Base-by-base conservation (phyloP, 768 basidiomycete species). In the Tricholoma terreum region DNA sequence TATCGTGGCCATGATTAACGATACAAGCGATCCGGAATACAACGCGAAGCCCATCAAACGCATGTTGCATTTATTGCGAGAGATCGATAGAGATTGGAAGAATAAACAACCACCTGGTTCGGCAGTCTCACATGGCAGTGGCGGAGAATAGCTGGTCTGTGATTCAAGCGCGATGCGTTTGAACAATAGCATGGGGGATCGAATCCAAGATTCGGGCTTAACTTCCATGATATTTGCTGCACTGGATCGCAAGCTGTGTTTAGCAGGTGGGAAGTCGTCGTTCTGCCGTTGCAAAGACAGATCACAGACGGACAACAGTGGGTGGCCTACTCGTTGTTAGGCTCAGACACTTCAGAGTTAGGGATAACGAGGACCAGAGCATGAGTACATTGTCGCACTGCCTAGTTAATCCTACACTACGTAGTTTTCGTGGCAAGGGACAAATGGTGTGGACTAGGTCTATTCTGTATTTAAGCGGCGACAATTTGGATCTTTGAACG, bases 1-100 rank as follows among this genome's bases (percentile, higher is more conserved):
- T 21, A 80, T 87, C 21, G 61, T 79, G 14, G 75, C 73, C 40
- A 76, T 85, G 75, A 66, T 85, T 36, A 69, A 81, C 33, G 83
- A 85, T 59, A 69, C 70, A 6, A 71, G 70, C 9, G 61, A 60
- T 33, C 78, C 80, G 2, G 72, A 67, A 35, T 72, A 76, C 55
- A 73, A 71, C 30, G 69, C 75, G n/a, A 81, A 85, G 56, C 71
- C 79, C 10, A 73, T 77, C 58, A 78, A 80, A 56, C 73, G 63
- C 53, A 75, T 86, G 45, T 64, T 85, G 59, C 74, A 71, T 54
- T 63, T 81, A 22, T 70, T 90, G 56, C 72, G 77, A 54, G 71
- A 72, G 14, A 69, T 84, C 46, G 80, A 90, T 62, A 66, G 72
- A 10, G 64, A 65, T 49, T 85, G 76, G 76, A 72, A 69, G 55